These are phyloP conservation scores for Ustilago loliicola DNA, from an alignment of 1,284 basidiomycete species.

Conservation along the genomic window DNA sequence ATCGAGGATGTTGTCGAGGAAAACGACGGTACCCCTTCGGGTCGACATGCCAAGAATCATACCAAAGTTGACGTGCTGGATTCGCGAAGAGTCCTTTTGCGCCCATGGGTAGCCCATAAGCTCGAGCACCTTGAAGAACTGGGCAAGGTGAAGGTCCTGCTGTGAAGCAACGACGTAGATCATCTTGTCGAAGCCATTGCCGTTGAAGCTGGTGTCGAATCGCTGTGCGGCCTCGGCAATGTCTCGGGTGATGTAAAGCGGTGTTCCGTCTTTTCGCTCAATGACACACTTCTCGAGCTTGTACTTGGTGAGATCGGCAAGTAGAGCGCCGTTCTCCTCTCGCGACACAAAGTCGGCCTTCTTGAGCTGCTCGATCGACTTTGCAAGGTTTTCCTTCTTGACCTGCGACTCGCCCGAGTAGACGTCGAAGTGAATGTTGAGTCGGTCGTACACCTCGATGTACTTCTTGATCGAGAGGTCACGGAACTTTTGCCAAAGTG, in stretches of 20 bases:
- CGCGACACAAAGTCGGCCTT: conserved; percentile 47
- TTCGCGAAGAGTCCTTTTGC: conserved; percentile 72
- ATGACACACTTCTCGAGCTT: conserved; percentile 87
- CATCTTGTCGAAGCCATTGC: conserved; percentile 88
- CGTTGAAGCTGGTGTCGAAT: conserved; percentile 74
- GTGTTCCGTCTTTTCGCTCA: conserved; percentile 95
- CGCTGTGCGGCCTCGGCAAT: conserved; percentile 94
- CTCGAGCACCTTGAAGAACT: conserved; percentile 94
- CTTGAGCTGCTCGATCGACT: conserved; percentile 75
- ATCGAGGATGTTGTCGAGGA: conserved; percentile 92
- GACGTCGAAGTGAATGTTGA: conserved; percentile 73
- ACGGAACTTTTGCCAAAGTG: conserved; percentile 93
- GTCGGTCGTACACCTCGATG: conserved; percentile 85
- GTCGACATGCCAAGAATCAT: conserved; percentile 97
- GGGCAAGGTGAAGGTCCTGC: conserved; percentile 91
- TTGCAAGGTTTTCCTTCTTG: conserved; percentile 71
- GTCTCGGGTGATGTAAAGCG: conserved; percentile 98
- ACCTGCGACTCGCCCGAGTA: conserved; percentile 24
- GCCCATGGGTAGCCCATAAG: conserved; percentile 93
- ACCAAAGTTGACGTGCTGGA: conserved; percentile 94
- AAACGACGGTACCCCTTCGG: conserved; percentile 94
- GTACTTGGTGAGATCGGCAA: conserved; percentile 66
- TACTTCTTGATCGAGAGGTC: conserved; percentile 81
- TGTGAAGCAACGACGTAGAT: conserved; percentile 95
- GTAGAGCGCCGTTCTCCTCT: conserved; percentile 67